A percentile compares a stretch with the other conserved stretches of the same genome.
These are phyloP conservation scores for Suillus bovinus DNA, from an alignment of 768 basidiomycete species.

Conservation along the genomic window DNA sequence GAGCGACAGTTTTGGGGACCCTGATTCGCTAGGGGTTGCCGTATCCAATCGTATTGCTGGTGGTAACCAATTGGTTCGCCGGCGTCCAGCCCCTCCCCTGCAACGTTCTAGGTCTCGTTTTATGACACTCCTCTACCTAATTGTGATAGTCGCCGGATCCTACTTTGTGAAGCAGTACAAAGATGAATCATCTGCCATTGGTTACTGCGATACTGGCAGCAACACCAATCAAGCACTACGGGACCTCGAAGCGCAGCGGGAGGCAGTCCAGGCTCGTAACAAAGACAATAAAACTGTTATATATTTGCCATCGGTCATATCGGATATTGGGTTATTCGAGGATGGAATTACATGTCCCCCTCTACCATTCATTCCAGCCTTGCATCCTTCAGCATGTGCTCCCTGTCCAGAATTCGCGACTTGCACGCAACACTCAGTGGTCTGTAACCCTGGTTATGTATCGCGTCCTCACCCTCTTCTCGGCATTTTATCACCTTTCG, in stretches of 20 bases:
- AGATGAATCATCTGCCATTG: slow-evolving; percentile 65
- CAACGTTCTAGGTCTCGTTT: slow-evolving; percentile 30
- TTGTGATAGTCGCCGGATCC: slow-evolving; percentile 36
- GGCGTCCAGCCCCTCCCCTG: slow-evolving; percentile 14
- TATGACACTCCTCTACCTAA: slow-evolving; percentile 43
- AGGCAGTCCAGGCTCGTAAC: slow-evolving; percentile 57
- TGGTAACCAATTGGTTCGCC: slow-evolving; percentile 23
- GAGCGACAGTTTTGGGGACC: slow-evolving; percentile 16
- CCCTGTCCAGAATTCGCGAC: slow-evolving; percentile 71
- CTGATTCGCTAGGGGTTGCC: slow-evolving; percentile 28
- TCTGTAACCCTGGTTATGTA: slow-evolving; percentile 69
- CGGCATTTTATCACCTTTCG: slow-evolving; percentile 41
- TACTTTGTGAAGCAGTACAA: slow-evolving; percentile 54
- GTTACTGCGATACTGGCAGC: slow-evolving; percentile 71
- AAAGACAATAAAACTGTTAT: slow-evolving; percentile 52
- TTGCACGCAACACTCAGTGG: slow-evolving; percentile 56
- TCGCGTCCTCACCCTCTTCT: slow-evolving; percentile 63
- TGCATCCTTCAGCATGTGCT: slow-evolving; percentile 64
- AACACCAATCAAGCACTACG: slow-evolving; percentile 60
- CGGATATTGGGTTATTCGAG: slow-evolving; percentile 26
- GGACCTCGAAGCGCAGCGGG: slow-evolving; percentile 42
- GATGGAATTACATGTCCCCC: slow-evolving; percentile 51
- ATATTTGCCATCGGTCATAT: slow-evolving; percentile 32
- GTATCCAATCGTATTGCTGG: slow-evolving; percentile 42
- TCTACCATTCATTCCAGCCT: slow-evolving; percentile 53